Conservation (phyloP, 495 filamentous ascomycete genomes). For the Hypoxylon intermedium region DNA sequence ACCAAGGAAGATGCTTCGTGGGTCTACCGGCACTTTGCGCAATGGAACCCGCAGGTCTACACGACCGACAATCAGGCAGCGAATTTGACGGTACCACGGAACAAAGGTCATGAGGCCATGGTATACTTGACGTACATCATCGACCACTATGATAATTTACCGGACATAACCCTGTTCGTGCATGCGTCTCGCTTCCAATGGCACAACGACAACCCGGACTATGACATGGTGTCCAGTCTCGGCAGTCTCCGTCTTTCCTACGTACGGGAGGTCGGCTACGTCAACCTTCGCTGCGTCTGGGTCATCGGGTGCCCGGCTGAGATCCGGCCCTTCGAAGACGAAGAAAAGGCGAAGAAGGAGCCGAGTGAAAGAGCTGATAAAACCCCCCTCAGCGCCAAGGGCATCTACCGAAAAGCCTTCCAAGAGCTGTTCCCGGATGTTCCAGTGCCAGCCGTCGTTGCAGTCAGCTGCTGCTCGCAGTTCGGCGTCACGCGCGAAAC, state of each 20-base stretch:
- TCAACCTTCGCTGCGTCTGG: slow-evolving; percentile 72
- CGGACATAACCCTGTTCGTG: slow-evolving; percentile 65
- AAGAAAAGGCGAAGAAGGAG: slow-evolving; percentile 41
- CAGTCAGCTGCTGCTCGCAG: slow-evolving; percentile 71
- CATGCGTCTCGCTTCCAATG: slow-evolving; percentile 69
- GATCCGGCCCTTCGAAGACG: slow-evolving; percentile 51
- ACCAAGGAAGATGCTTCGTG: slow-evolving; percentile 45
- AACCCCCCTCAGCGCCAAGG: slow-evolving; percentile 16
- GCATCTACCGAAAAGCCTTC: slow-evolving; percentile 59
- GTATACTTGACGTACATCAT: slow-evolving; percentile 69
- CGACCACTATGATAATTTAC: slow-evolving; percentile 67
- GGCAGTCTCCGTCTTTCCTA: slow-evolving; percentile 62
- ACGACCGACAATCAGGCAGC: slow-evolving; percentile 53
- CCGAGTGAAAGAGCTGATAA: slow-evolving; percentile 36
- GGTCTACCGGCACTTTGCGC: slow-evolving; percentile 44
- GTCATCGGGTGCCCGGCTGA: slow-evolving; percentile 66
- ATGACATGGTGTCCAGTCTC: slow-evolving; percentile 57
- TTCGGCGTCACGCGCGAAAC: slow-evolving; percentile 67
- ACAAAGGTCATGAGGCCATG: slow-evolving; percentile 71
- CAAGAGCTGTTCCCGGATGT: slow-evolving; percentile 61
- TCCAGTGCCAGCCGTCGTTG: slow-evolving; percentile 53
- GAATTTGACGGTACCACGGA: slow-evolving; percentile 53
- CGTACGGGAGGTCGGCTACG: slow-evolving; percentile 64
- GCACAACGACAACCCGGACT: slow-evolving; percentile 67
- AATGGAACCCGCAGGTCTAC: slow-evolving; percentile 57